phyloP scores from a whole-genome alignment of 179 eudicot genomes.

The Beta lomatogona region DNA sequence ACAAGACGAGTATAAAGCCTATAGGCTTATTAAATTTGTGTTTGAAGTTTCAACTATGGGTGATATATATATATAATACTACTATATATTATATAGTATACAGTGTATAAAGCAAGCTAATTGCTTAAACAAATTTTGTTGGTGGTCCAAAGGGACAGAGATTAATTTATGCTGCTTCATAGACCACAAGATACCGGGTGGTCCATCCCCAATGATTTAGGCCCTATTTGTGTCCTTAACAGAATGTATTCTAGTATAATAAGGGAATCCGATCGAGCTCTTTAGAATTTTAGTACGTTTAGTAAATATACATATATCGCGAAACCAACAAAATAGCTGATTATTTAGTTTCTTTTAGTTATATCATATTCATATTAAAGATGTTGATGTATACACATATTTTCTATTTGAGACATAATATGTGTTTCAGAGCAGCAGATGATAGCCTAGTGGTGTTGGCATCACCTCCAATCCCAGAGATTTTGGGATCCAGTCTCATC shows the following conservation, averaged over 20 bases:
- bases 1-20: background rate
- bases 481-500: no score
- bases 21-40: conserved; percentile 6
- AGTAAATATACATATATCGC: no score
- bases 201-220: conserved; percentile 35
- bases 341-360: no score
- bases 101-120: background rate
- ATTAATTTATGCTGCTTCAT: conserved; percentile 16
- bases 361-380: no score
- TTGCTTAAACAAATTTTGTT: conserved; percentile 15
- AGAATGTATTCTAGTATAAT: conserved; percentile 17
- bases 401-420: no score
- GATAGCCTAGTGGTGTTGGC: no score
- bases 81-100: background rate
- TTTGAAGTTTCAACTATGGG: conserved; percentile 19
- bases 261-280: background rate
- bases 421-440: no score
- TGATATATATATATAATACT: background rate
- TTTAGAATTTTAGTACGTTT: no score
- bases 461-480: no score
- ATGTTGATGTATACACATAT: no score
- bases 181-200: conserved; percentile 30
- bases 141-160: conserved; percentile 27
- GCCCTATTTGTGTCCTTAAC: conserved; percentile 11
- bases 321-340: no score